phyloP scores from a whole-genome alignment of 1,139 yeast species.

The Debaryomyces robertsiae region DNA sequence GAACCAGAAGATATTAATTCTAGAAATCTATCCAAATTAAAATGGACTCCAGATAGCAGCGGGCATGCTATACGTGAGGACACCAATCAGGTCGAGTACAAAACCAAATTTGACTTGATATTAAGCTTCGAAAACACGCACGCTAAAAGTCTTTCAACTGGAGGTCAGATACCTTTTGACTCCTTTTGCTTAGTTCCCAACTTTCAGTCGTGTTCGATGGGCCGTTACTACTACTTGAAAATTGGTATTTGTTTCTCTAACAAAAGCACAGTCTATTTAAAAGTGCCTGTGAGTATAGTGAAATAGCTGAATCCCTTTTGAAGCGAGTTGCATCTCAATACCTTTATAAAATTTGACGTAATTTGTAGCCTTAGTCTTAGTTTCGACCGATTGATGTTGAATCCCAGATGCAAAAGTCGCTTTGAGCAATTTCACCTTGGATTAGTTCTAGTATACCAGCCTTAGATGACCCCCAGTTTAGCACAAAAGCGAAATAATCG shows the following conservation, averaged over 20 bases:
- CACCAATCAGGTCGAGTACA: not conserved
- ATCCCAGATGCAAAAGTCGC: too few relatives aligned
- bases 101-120: constrained; percentile 4
- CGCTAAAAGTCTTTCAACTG: constrained; percentile 1
- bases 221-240: constrained; percentile 39
- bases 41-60: not conserved
- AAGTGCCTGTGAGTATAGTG: constrained; percentile 34
- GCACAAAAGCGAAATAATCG: too few relatives aligned
- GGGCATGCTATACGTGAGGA: not conserved
- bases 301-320: constrained; percentile 13
- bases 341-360: too few relatives aligned
- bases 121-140: constrained; percentile 5
- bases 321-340: too few relatives aligned
- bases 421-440: too few relatives aligned
- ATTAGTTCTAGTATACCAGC: too few relatives aligned
- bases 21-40: not conserved
- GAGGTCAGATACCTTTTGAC: constrained; percentile 10
- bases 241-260: constrained; percentile 31
- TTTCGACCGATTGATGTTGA: too few relatives aligned
- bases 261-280: constrained; percentile 30
- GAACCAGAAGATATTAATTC: not conserved
- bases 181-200: constrained; percentile 38
- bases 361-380: too few relatives aligned
- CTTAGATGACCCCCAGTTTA: too few relatives aligned
- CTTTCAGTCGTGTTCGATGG: constrained; percentile 41